Evolutionary conservation across 2,329 filamentous ascomycete species (phyloP), one percentile per base, ranked within the genome.

Genomic region (Paracamarosporium sp.): DNA sequence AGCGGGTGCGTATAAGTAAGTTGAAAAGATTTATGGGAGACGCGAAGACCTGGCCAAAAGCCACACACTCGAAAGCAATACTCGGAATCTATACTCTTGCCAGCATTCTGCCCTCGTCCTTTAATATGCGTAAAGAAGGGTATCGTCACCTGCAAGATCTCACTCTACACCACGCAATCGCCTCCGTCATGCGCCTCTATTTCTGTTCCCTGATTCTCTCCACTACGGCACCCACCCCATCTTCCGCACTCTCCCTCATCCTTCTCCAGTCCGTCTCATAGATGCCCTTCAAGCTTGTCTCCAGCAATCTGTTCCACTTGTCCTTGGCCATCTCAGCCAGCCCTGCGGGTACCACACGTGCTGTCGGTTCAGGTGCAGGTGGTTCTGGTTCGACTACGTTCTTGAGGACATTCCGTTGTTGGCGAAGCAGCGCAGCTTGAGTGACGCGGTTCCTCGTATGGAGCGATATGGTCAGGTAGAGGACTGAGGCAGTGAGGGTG

Each of bases 251-350:
- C 61, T 79, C 75, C 46, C 79, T 68, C 50, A 76, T 71, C 36
- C 66, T 73, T 50, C 72, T 70, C 81, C 81, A 83, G 56, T 83
- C 79, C 17, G 74, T 76, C n/a, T 71, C 70, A 66, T 82, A 77
- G 24, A 80, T 61, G 54, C 69, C 77, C 68, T 72, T 67, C 52
- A 83, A 76, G 27, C 76, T 70, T 17, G 70, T 70, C 69, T 81
- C 80, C 5, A 83, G 62, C 56, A 80, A 77, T 25, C 76, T 65
- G 60, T 83, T 83, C 81, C 81, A 83, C 58, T 76, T 65, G 56
- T 83, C 81, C 66, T 83, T 83, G 17, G 79, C 79, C 53, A 77
- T 80, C 66, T 82, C 81, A 5, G 67, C 70, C 12, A 82, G 44
- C 9, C 81, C 79, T 3, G 76, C 76, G 1, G 71, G 72, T 0